Base-by-base conservation (phyloP, 139 green algal species). In the Gonium pectorale region DNA sequence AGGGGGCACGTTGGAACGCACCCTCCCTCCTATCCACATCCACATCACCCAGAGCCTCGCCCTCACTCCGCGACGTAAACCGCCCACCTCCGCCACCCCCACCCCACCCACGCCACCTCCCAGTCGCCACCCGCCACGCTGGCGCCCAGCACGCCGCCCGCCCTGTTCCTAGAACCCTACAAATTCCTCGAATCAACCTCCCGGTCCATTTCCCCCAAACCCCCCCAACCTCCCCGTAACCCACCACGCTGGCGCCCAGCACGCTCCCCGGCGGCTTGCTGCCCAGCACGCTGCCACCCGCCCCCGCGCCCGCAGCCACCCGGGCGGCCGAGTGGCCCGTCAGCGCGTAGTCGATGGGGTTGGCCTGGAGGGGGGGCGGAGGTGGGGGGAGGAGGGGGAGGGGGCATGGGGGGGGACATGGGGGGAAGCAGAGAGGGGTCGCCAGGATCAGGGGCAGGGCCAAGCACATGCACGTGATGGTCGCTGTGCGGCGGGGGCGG, bases 291-390 rank as follows among this genome's bases (percentile, higher is more conserved):
- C 79, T 85, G 35, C 79, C 79, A 24, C 43, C 27, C 31, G 24
- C 43, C 2, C 64, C 64, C 27, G 26, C 79, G 19, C 27, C 41
- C 21, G 43, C 29, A 3, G 9, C 29, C 3, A 13, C 38, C 40
- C 40, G 29, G 24, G 5, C 11, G 27, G n/a, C 35, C 31, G n/a
- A 29, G 63, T 26, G 43, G 79, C 46, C 59, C 64, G 79, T 78
- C 8, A 75, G 44, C 33, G 67, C 67, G 79, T 77, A 86, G 80
- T 86, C 80, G 38, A 80, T 62, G 40, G 80, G 67, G 67, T 79
- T 79, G 38, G 80, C 67, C 60, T 73, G 77, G 0, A 27, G 27
- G 27, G 73, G 73, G 68, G 27, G 15, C 22, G 24, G 15, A 33
- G 66, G 21, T 13, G 17, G 49, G 13, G 56, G 56, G 6, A 59